phyloP scores from a whole-genome alignment of 306 rosid genomes.

The Quercus rubra region DNA sequence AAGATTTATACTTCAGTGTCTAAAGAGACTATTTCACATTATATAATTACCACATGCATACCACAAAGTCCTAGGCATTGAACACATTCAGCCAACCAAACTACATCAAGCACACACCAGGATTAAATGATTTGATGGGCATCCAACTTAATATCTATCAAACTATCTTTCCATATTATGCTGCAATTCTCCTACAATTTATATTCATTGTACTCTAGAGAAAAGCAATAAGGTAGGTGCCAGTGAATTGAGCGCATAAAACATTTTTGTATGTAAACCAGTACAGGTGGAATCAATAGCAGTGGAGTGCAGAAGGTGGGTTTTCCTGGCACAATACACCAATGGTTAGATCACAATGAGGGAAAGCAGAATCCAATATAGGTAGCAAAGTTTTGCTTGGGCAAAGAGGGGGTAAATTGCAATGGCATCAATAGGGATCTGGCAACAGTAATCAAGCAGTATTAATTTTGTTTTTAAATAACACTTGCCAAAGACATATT shows the following conservation, averaged over 20 bases:
- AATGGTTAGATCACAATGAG: not conserved
- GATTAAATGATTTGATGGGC: not conserved
- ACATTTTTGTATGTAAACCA: not conserved
- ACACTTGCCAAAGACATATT: not conserved
- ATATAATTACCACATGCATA: not conserved
- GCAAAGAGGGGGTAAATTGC: not conserved
- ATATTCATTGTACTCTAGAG: not conserved
- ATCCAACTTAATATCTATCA: not conserved
- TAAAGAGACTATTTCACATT: not conserved
- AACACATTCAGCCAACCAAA: not conserved
- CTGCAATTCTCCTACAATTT: not conserved
- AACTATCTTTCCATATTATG: not conserved
- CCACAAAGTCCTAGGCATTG: not conserved
- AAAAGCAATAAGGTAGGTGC: not conserved
- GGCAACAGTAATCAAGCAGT: not conserved
- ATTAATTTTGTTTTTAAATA: not conserved
- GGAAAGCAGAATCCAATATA: not conserved
- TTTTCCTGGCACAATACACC: not conserved
- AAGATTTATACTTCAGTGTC: not conserved
- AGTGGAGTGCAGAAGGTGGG: not conserved
- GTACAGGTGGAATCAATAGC: not conserved
- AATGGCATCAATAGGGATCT: not conserved
- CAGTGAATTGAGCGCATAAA: not conserved
- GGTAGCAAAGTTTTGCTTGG: too few relatives aligned
- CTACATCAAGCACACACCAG: not conserved